Evolutionary conservation across 2,329 filamentous ascomycete genomes (phyloP).

Genomic region (Colletotrichum sp.): DNA sequence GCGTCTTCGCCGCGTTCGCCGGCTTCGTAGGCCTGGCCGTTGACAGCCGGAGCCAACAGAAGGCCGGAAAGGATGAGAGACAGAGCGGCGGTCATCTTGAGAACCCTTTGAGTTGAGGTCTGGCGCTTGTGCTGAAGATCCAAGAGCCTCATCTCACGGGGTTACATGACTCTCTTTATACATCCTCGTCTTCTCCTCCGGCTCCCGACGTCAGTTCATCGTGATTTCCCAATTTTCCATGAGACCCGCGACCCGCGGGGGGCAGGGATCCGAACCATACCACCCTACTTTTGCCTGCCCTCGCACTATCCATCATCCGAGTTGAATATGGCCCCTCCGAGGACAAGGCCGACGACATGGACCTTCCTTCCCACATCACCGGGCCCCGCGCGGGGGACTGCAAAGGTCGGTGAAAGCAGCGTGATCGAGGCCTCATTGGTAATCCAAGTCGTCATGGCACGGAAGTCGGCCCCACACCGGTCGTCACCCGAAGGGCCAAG

Average conservation of each 20-base stretch:
- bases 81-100: conserved; percentile 40
- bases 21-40: conserved; percentile 30
- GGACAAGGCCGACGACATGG: not conserved
- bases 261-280: not conserved
- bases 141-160: not conserved
- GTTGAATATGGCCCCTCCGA: not conserved
- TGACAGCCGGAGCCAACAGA: conserved; percentile 30
- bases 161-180: conserved; percentile 9
- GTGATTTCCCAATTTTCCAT: not conserved
- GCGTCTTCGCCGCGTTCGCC: conserved; percentile 28
- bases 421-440: not conserved
- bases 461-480: conserved; percentile 9
- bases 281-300: not conserved
- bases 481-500: not conserved
- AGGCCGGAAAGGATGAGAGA: conserved; percentile 44
- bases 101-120: conserved; percentile 1
- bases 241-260: not conserved
- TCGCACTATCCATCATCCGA: not conserved
- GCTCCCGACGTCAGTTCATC: not conserved
- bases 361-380: not conserved
- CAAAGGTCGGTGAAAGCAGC: conserved; percentile 1
- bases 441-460: not conserved
- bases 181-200: not conserved
- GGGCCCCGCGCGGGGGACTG: not conserved
- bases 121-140: conserved; percentile 13